Base-by-base conservation (phyloP, 2,329 filamentous ascomycete genomes). In the Teratosphaeria destructans region DNA sequence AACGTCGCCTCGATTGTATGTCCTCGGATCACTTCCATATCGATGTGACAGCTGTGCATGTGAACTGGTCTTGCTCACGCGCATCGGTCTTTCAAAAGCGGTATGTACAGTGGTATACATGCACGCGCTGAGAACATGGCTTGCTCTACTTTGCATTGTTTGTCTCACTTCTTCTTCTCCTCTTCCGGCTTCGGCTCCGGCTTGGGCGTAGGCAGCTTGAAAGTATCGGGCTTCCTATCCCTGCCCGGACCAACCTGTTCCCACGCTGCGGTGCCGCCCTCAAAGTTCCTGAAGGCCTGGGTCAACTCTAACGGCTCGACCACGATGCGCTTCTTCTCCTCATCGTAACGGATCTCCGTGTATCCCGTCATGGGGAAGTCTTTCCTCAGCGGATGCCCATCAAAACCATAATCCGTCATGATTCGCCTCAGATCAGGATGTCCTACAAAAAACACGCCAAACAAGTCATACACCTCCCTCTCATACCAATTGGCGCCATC, bases 251-350 rank as follows among this genome's bases (percentile, higher is more conserved):
- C 85, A 68, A 88, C 84, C 70, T 85, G 85, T 74, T 88, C 82
- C 82, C 85, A 88, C 49, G 79, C 74, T 55, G 74, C 71, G 55
- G 63, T 82, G 65, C 61, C 78, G 62, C 92, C 91, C 78, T 96
- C 92, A 72, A 99, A 99, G 80, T 99, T 97, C 69, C 94, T 86
- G 85, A 95, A 99, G 7, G 95, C 94, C 78, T 99, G 94, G 14
- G 94, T 97, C 76, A 99, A 83, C 80, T 99, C 94, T 56, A 99
- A 81, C 49, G 95, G 94, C 81, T 99, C 95, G 35, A 95, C 93
- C 62, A 99, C 93, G 73, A 99, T 96, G 63, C 94, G 85, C 85
- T 99, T 99, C 89, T 96, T 99, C 83, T 99, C 95, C 79, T 99
- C 94, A 68, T 99, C 94, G 73, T 95, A 99, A 72, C 94, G 84